phyloP scores from a whole-genome alignment of 2,329 filamentous ascomycete genomes.

The Podosphaera leucotricha region DNA sequence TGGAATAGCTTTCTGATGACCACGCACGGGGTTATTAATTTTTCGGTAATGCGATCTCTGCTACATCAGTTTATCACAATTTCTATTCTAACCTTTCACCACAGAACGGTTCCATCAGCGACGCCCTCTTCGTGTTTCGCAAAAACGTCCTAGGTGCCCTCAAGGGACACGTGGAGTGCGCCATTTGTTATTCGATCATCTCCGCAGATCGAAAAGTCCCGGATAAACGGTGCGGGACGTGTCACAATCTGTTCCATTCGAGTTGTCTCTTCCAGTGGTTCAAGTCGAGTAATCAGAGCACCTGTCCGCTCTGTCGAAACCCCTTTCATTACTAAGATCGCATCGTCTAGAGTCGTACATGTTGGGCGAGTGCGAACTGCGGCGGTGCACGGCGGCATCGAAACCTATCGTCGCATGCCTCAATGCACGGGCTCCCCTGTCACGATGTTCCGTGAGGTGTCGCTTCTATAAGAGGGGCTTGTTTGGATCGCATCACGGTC shows the following conservation, averaged over 20 bases:
- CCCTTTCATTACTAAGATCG: conserved; percentile 1
- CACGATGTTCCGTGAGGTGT: no score
- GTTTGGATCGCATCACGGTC: no score
- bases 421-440: no score
- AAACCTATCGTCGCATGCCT: no score
- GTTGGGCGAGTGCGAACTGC: no score
- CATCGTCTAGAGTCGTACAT: no score
- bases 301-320: conserved; percentile 63
- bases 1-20: conserved; percentile 82
- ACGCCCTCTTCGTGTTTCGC: conserved; percentile 66
- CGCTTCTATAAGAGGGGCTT: no score
- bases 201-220: conserved; percentile 72
- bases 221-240: conserved; percentile 76
- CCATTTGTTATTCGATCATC: conserved; percentile 92
- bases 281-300: conserved; percentile 73
- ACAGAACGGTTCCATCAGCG: conserved; percentile 68
- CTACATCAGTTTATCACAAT: neutral
- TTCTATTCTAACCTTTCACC: conserved; percentile 1
- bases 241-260: conserved; percentile 82
- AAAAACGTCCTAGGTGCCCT: conserved; percentile 70
- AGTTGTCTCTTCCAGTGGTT: conserved; percentile 94
- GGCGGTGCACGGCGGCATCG: no score
- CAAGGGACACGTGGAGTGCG: conserved; percentile 84
- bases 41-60: conserved; percentile 30
- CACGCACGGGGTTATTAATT: conserved; percentile 79